phyloP scores from a whole-genome alignment of 257 asterid species.

The Orobanche coerulescens region DNA sequence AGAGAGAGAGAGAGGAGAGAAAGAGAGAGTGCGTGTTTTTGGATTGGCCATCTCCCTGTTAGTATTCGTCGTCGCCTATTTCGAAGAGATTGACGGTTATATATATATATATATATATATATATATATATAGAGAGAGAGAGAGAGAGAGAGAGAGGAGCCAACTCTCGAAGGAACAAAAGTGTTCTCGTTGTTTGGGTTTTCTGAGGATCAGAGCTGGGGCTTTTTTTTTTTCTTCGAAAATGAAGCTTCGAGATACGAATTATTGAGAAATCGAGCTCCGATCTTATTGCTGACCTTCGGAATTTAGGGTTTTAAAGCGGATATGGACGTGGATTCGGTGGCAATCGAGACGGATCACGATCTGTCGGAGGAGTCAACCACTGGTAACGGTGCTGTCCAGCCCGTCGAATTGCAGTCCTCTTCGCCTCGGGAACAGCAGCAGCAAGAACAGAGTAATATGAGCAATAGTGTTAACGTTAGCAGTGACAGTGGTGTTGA shows the following conservation, averaged over 20 bases:
- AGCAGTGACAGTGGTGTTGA: conserved; percentile 25
- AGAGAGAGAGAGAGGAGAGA: conserved; percentile 19
- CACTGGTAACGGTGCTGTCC: conserved; percentile 30
- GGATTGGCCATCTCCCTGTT: conserved; percentile 35
- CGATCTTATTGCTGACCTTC: conserved; percentile 37
- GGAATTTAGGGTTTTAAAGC: conserved; percentile 42
- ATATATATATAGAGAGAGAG: no score
- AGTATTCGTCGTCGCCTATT: conserved; percentile 31
- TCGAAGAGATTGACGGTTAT: no score
- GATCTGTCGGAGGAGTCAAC: conserved; percentile 34
- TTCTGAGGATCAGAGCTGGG: conserved; percentile 40
- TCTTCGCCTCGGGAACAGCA: conserved; percentile 37
- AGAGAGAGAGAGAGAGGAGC: conserved; percentile 20
- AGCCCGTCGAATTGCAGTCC: conserved; percentile 32
- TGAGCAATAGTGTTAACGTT: conserved; percentile 19
- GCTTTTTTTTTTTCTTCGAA: conserved; percentile 10
- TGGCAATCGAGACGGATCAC: conserved; percentile 65
- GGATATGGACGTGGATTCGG: conserved; percentile 82
- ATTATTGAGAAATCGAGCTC: conserved; percentile 38
- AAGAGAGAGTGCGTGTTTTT: conserved; percentile 34
- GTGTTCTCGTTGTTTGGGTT: conserved; percentile 10
- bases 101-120: no score
- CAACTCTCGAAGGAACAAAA: conserved; percentile 30
- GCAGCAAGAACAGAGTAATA: conserved; percentile 28
- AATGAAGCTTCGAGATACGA: conserved; percentile 42